Base-by-base conservation (phyloP, 352 stramenopile species). In the Pythium grandisporangium region DNA sequence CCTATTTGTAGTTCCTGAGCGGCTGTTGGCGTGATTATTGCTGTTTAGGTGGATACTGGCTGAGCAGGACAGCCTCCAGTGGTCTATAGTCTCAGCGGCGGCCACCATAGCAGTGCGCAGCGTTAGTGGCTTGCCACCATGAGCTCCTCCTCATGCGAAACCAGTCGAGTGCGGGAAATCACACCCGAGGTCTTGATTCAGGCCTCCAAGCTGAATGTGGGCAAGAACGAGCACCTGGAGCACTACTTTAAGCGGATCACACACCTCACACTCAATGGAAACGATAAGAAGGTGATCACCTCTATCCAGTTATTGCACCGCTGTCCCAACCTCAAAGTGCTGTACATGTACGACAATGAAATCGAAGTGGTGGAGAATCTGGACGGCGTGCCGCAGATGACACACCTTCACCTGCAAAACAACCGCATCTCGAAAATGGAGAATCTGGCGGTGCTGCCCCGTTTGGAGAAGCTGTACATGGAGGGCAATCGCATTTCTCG, bases 321-420 rank as follows among this genome's bases (percentile, higher is more conserved):
- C 51, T 85, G 72, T 25, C 72, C 72, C 17, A 73, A 75, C 24
- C 50, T 85, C 14, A 73, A 78, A 51, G 73, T 89, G 26, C 54
- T 89, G 2, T 89, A 89, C 43, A 56, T 89, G 33, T 89, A 89
- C 61, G 73, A 85, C 61, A 89, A 85, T 47, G 64, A 71, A 19
- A 58, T 90, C 36, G 42, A 66, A 17, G 25, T 13, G 7, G 70
- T 87, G 30, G 71, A 85, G 37, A 65, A 67, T 36, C 56, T 90
- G 7, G 60, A 76, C 14, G 21, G 27, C 7, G 58, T 68, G 20
- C 39, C 58, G 25, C 59, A 76, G 40, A 52, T 90, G 44, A 82
- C 73, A 39, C 76, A 90, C 14, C 32, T 90, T 37, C 69, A 90
- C 45, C 44, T 90, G 13, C 76, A 90, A 53, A 66, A 75, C 53